Percentiles rank a stretch among this genome's conserved stretches.
These are phyloP conservation scores for carrot (Daucus carota) DNA, from an alignment of 129 eudicot species.

Conservation along the genomic window DNA sequence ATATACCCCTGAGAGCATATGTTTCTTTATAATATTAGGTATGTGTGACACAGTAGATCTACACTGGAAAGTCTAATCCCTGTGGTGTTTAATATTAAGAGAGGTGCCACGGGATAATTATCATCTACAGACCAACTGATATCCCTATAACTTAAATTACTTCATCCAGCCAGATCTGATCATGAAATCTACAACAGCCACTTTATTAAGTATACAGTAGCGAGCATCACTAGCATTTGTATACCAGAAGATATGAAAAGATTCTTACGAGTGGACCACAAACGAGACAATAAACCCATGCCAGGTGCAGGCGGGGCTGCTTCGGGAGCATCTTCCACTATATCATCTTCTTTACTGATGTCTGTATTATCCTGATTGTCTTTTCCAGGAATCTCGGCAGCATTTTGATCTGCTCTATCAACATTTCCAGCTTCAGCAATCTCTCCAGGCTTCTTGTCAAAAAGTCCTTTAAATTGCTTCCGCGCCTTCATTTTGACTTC, in stretches of 20 bases:
- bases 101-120: background rate
- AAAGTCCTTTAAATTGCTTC: conserved; percentile 86
- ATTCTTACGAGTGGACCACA: conserved; percentile 44
- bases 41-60: background rate
- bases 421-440: conserved; percentile 57
- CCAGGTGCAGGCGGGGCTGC: conserved; percentile 34
- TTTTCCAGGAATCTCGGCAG: conserved; percentile 12
- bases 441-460: conserved; percentile 96
- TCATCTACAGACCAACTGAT: background rate
- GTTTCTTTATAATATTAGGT: background rate
- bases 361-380: conserved; percentile 32
- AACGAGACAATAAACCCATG: conserved; percentile 35
- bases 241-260: conserved; percentile 52
- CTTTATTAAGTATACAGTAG: background rate
- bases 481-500: conserved; percentile 65
- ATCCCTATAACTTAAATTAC: background rate
- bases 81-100: background rate
- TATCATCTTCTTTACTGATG: conserved; percentile 21
- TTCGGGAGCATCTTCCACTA: conserved; percentile 28
- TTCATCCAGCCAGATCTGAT: background rate
- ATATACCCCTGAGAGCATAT: background rate
- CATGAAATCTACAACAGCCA: background rate
- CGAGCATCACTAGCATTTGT: conserved; percentile 19
- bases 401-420: conserved; percentile 24
- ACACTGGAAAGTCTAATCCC: background rate